A percentile compares a stretch with the other conserved stretches of the same genome.
phyloP scores from a whole-genome alignment of 129 eudicot species.

The Arctium lappa region DNA sequence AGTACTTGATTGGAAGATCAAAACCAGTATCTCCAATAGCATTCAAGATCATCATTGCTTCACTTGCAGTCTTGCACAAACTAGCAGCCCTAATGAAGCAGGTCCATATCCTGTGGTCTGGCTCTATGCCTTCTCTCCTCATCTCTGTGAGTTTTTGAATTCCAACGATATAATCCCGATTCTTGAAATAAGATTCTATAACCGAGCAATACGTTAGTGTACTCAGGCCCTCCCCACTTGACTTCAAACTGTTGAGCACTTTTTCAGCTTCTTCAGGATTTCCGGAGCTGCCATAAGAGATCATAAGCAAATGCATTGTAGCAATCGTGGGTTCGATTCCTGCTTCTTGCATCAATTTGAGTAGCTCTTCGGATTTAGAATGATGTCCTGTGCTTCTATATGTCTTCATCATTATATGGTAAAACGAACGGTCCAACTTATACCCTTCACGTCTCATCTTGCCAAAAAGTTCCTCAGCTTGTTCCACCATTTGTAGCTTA shows the following conservation, averaged over 20 bases:
- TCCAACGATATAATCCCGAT: conserved; percentile 55
- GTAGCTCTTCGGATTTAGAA: conserved; percentile 64
- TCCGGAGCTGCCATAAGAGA: conserved; percentile 87
- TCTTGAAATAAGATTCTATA: conserved; percentile 79
- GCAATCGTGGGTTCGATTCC: conserved; percentile 77
- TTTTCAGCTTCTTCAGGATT: conserved; percentile 87
- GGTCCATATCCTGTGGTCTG: conserved; percentile 92
- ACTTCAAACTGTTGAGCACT: conserved; percentile 60
- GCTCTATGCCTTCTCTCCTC: conserved; percentile 71
- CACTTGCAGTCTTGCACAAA: conserved; percentile 52
- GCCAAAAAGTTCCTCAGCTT: conserved; percentile 79
- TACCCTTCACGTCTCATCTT: conserved; percentile 56
- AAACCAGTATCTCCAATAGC: conserved; percentile 78
- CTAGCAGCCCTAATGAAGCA: conserved; percentile 86
- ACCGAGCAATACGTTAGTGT: conserved; percentile 85
- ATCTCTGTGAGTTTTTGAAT: conserved; percentile 67
- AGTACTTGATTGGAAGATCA: conserved; percentile 69
- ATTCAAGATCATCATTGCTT: conserved; percentile 59
- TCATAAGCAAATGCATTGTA: conserved; percentile 94
- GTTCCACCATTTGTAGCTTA: conserved; percentile 65
- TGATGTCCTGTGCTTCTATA: conserved; percentile 69
- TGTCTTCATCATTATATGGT: conserved; percentile 93
- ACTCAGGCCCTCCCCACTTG: conserved; percentile 44
- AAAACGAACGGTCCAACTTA: conserved; percentile 72
- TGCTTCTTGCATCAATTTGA: conserved; percentile 63